These are phyloP conservation scores for Chlorencoelia australis DNA, from an alignment of 2,329 filamentous ascomycete genomes.

Conservation along the genomic window DNA sequence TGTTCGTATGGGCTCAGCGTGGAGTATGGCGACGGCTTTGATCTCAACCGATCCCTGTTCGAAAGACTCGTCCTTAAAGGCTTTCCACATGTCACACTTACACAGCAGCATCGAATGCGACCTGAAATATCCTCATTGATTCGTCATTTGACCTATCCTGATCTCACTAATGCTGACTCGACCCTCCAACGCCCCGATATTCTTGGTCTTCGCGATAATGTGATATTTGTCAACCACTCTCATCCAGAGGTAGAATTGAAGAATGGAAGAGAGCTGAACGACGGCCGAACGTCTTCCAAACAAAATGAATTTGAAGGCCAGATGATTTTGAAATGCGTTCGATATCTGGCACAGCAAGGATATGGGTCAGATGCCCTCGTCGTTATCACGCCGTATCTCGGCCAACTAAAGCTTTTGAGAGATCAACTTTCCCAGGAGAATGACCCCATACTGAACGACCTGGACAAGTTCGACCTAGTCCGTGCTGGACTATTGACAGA, in stretches of 20 bases:
- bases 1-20: conserved; percentile 45
- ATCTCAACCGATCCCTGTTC: conserved; percentile 59
- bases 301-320: conserved; percentile 54
- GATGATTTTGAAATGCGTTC: conserved; percentile 55
- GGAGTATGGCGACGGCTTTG: conserved; percentile 54
- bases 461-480: conserved; percentile 54
- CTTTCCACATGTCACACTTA: conserved; percentile 42
- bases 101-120: conserved; percentile 57
- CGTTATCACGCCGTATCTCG: conserved; percentile 62
- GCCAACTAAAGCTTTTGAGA: conserved; percentile 50
- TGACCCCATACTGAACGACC: conserved; percentile 57
- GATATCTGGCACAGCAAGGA: conserved; percentile 61
- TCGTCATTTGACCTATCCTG: conserved; percentile 49
- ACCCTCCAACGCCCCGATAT: conserved; percentile 38
- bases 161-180: conserved; percentile 43
- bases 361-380: conserved; percentile 57
- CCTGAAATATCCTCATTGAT: conserved; percentile 56
- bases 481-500: conserved; percentile 50
- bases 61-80: conserved; percentile 53
- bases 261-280: conserved; percentile 37
- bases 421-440: conserved; percentile 43
- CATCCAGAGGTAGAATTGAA: conserved; percentile 39
- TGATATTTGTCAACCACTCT: conserved; percentile 59
- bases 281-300: conserved; percentile 42
- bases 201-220: conserved; percentile 46